Base-by-base conservation (phyloP, 192 early-diverging fungal species). In the Rhizoclosmatium sp. region DNA sequence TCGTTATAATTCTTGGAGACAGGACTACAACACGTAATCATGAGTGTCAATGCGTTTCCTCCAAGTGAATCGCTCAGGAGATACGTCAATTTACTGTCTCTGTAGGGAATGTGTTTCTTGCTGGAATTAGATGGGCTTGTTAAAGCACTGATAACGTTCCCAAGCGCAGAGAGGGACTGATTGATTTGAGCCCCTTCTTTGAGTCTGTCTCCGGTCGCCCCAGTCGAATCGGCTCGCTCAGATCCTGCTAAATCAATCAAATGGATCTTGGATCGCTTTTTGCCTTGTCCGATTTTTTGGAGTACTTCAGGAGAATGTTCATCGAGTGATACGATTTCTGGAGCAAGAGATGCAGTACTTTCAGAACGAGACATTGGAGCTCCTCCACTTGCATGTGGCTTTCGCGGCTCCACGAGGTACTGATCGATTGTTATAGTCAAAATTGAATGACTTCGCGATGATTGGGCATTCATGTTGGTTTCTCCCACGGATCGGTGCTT, bases 141-240 rank as follows among this genome's bases (percentile, higher is more conserved):
- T 19, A 96, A 86, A 9, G 95, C 93, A 78, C 94, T 93, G 79
- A 96, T 95, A 67, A 96, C 95, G 46, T 93, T 93, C 12, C 93
- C 93, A 5, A 96, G 83, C 2, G 91, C 91, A 40, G 90, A 89
- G 60, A 96, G 80, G 39, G 91, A 92, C 82, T 91, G 93, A 83
- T 96, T 96, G 82, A 96, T 96, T 75, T 92, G 91, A 21, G 91
- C 88, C 2, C 94, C 95, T 66, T 96, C 95, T 65, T 92, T 91
- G 45, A 96, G 77, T 2, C 93, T 86, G 69, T 84, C 84, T 5
- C 97, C 97, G 0, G 94, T 95, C 0, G 95, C 95, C 71, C 92
- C 92, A 12, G 97, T 96, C 40, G 92, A 85, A 76, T 93, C 91
- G 3, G 95, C 94, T 42, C 97, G 89, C 83, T 98, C 97, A 83